These are phyloP conservation scores for Fusarium penzigii DNA, from an alignment of 2,329 filamentous ascomycete species.

Conservation along the genomic window DNA sequence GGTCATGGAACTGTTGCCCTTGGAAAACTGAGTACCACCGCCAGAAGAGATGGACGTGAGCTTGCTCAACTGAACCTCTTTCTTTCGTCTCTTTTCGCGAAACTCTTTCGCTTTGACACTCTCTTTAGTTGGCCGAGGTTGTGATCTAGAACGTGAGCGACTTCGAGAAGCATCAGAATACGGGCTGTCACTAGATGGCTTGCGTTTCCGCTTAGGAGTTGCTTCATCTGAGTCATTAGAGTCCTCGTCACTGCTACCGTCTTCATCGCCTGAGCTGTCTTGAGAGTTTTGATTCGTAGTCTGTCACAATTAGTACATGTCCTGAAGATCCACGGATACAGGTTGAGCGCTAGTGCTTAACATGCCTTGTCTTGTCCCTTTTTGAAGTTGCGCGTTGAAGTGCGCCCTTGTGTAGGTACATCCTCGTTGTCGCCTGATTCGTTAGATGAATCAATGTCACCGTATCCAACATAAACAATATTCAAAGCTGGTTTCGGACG, in stretches of 20 bases:
- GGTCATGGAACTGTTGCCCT: constrained; percentile 31
- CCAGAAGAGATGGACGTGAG: constrained; percentile 60
- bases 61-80: constrained; percentile 66
- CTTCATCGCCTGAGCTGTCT: constrained; percentile 18
- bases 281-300: constrained; percentile 8
- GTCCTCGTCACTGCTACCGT: constrained; percentile 30
- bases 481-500: constrained; percentile 44
- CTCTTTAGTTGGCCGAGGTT: constrained; percentile 29
- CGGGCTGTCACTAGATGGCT: constrained; percentile 25
- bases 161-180: constrained; percentile 18
- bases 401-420: constrained; percentile 35
- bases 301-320: constrained; percentile 17
- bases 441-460: constrained; percentile 47
- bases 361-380: constrained; percentile 31
- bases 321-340: not conserved
- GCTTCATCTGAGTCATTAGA: constrained; percentile 28
- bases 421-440: constrained; percentile 40
- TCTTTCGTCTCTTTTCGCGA: constrained; percentile 61
- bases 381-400: constrained; percentile 36
- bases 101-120: constrained; percentile 46
- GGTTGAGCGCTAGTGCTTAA: not conserved
- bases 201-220: constrained; percentile 29
- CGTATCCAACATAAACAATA: constrained; percentile 61
- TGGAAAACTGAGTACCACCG: constrained; percentile 28
- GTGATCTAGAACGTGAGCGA: constrained; percentile 37